Evolutionary conservation across 768 basidiomycete species (phyloP), one percentile per base, ranked within the genome.

Genomic region (Dacryopinax primogenitus): DNA sequence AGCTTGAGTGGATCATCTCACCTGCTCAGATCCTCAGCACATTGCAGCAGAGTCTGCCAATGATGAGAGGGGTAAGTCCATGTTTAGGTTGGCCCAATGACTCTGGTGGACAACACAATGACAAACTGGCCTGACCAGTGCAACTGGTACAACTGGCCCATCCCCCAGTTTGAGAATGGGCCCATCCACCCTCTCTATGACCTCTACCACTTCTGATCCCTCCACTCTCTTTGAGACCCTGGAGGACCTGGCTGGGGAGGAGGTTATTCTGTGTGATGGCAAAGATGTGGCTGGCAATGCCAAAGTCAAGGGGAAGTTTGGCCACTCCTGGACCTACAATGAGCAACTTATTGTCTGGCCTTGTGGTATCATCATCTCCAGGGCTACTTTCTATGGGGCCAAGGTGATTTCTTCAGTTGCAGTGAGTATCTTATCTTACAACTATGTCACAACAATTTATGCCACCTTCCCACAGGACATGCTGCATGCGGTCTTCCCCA

Each of bases 11-110:
- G 51, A 30, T 18, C 9, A 7, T 44, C 63, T 64, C 34, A 73
- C 74, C 1, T 76, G 73, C 65, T 21, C 41, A 4, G 33, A 37
- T 26, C 47, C 67, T 1, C 67, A 67, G 1, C 76, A 77, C 64
- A 71, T 67, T 9, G 21, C 16, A 11, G n/a, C 26, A 21, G 61
- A 65, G 23, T 18, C 21, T n/a, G 34, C 4, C 7, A 64, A 72
- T 35, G 62, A 66, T 26, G 62, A 61, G 32, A 66, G 51, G 16
- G 68, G 68, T 11, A 66, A 66, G 67, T 69, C 66, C 36, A 37
- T 9, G 36, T 18, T 37, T 37, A 9, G 18, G 36, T 18, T 9
- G 36, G 18, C 9, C 11, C 11, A 37, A 18, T 9, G 36, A 9
- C 36, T 9, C 36, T 9, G 36, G n/a, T n/a, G n/a, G n/a, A n/a